phyloP scores from a whole-genome alignment of 2,329 filamentous ascomycete genomes.

The Cyclaneusma minus region DNA sequence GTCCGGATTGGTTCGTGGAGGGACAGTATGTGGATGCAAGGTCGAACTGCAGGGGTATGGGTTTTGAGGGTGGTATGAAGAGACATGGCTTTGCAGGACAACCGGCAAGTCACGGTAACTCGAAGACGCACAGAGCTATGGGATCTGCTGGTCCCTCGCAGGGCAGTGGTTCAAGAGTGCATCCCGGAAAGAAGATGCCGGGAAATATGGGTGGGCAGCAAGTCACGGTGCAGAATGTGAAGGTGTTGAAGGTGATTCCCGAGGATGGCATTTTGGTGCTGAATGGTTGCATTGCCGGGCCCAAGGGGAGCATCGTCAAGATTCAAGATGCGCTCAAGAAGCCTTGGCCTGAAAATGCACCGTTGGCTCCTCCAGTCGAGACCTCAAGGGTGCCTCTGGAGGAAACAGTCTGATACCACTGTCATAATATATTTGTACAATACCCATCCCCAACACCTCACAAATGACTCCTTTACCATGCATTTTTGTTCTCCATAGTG shows the following conservation, averaged over 20 bases:
- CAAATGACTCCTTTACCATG: constrained; percentile 5
- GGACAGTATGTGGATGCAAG: constrained; percentile 85
- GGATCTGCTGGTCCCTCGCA: constrained; percentile 83
- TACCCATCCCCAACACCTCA: constrained; percentile 3
- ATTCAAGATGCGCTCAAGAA: constrained; percentile 89
- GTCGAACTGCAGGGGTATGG: constrained; percentile 69
- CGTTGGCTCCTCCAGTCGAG: constrained; percentile 32
- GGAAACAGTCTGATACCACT: constrained; percentile 33
- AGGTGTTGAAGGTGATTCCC: constrained; percentile 74
- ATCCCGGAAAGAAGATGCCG: constrained; percentile 96
- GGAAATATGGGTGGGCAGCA: constrained; percentile 86
- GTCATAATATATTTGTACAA: too few relatives aligned
- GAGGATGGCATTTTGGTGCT: constrained; percentile 80
- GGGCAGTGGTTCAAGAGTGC: constrained; percentile 79
- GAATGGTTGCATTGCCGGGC: constrained; percentile 73
- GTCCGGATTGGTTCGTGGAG: constrained; percentile 79
- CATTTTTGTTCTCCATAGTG: constrained; percentile 7
- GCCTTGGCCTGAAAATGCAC: constrained; percentile 47
- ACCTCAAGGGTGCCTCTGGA: constrained; percentile 26
- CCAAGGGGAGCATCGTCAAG: constrained; percentile 71
- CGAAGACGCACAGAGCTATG: constrained; percentile 81
- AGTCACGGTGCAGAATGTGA: constrained; percentile 82
- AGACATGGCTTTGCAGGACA: constrained; percentile 80
- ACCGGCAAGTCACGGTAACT: constrained; percentile 87
- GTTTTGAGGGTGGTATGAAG: constrained; percentile 98